Conservation (phyloP, 1,284 basidiomycete species). For the Ganoderma sp. region DNA sequence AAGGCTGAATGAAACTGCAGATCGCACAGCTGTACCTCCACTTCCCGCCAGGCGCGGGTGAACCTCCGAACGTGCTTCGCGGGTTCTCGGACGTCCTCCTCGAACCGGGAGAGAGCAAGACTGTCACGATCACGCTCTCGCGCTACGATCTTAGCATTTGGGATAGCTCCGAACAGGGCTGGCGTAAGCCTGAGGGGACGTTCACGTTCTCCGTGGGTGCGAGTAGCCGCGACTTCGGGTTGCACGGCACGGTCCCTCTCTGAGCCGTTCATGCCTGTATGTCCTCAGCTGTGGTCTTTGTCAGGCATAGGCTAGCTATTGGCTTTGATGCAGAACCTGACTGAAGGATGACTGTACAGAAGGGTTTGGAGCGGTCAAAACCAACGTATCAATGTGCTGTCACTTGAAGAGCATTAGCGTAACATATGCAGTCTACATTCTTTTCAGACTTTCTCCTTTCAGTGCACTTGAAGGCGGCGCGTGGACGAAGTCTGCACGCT, state of each 20-base stretch:
- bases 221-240: conserved; percentile 55
- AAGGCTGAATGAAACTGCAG: conserved; percentile 46
- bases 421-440: too few relatives aligned
- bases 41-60: conserved; percentile 46
- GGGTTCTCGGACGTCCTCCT: conserved; percentile 54
- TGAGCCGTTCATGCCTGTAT: neutral
- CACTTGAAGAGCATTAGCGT: too few relatives aligned
- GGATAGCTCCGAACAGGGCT: conserved; percentile 49
- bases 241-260: conserved; percentile 39
- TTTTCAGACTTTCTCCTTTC: too few relatives aligned
- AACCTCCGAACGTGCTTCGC: conserved; percentile 51
- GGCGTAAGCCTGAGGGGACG: conserved; percentile 39
- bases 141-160: conserved; percentile 54
- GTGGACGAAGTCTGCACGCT: too few relatives aligned
- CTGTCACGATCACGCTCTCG: conserved; percentile 47
- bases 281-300: too few relatives aligned
- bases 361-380: too few relatives aligned
- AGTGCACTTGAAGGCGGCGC: too few relatives aligned
- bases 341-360: too few relatives aligned
- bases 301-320: too few relatives aligned
- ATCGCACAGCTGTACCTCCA: conserved; percentile 55
- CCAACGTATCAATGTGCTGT: too few relatives aligned
- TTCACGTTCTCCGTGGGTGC: conserved; percentile 55
- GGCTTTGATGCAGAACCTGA: too few relatives aligned
- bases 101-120: conserved; percentile 43